phyloP scores from a whole-genome alignment of 2,329 filamentous ascomycete species.

The Cryphonectria japonica region DNA sequence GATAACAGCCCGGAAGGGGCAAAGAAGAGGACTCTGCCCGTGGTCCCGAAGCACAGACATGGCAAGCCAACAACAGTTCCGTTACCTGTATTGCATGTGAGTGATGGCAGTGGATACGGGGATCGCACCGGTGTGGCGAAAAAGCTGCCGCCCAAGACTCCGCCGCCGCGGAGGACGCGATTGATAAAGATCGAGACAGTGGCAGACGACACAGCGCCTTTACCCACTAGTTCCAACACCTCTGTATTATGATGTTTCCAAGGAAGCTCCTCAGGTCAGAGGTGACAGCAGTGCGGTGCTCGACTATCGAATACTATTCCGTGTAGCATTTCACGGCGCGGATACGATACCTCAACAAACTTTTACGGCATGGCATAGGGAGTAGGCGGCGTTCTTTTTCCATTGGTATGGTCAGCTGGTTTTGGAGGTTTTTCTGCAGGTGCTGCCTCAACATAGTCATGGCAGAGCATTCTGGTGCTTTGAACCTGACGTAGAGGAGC shows the following conservation, averaged over 20 bases:
- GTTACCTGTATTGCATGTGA: slow-evolving; percentile 20
- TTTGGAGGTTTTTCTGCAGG: neutral
- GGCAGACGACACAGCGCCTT: slow-evolving; percentile 16
- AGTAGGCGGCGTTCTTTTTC: slow-evolving; percentile 2
- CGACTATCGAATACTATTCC: neutral
- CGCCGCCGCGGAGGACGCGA: slow-evolving; percentile 28
- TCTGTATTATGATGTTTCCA: slow-evolving; percentile 1
- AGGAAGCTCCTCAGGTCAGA: neutral
- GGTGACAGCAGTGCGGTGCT: neutral
- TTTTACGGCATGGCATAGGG: slow-evolving; percentile 7
- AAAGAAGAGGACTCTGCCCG: slow-evolving; percentile 57
- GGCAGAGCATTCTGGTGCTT: neutral
- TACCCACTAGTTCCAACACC: slow-evolving; percentile 12
- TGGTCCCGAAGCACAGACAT: slow-evolving; percentile 60
- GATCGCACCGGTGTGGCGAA: slow-evolving; percentile 5
- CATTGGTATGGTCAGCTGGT: neutral
- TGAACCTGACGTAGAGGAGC: neutral
- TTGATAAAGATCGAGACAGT: slow-evolving; percentile 22
- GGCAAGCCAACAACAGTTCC: slow-evolving; percentile 46
- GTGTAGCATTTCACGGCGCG: neutral
- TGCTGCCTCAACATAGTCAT: neutral
- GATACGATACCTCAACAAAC: neutral
- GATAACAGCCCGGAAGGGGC: slow-evolving; percentile 35
- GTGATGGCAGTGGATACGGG: neutral
- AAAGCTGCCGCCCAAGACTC: slow-evolving; percentile 29